These are phyloP conservation scores for Ilex asprella DNA, from an alignment of 257 asterid species.

Conservation along the genomic window DNA sequence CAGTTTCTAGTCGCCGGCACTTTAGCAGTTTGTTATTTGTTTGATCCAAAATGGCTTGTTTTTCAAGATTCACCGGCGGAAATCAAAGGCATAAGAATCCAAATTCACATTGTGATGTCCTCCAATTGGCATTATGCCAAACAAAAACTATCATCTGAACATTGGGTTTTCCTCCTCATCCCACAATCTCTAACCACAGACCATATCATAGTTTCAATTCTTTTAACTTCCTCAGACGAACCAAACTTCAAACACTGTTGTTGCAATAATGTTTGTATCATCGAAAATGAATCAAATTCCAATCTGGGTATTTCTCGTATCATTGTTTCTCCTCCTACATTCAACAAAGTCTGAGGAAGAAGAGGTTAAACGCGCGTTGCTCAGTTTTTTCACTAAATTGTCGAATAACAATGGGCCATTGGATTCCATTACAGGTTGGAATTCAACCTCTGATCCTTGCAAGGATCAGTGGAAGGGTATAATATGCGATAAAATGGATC, in stretches of 20 bases:
- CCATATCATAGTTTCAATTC: neutral
- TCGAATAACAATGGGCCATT: slow-evolving; percentile 21
- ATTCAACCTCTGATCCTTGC: slow-evolving; percentile 41
- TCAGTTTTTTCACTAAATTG: slow-evolving; percentile 32
- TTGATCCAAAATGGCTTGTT: neutral
- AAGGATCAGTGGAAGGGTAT: slow-evolving; percentile 42
- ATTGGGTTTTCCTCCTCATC: slow-evolving; percentile 13
- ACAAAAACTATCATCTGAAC: slow-evolving; percentile 6
- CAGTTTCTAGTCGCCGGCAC: neutral
- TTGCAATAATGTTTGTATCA: neutral
- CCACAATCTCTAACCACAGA: neutral
- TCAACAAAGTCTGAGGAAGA: slow-evolving; percentile 25
- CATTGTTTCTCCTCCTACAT: slow-evolving; percentile 22
- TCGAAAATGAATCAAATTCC: slow-evolving; percentile 28
- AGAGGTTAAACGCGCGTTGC: slow-evolving; percentile 20
- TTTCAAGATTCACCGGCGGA: slow-evolving; percentile 11
- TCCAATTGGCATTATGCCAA: slow-evolving; percentile 15
- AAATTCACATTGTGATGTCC: slow-evolving; percentile 24
- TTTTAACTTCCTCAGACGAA: neutral
- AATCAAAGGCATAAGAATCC: slow-evolving; percentile 4
- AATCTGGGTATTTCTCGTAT: slow-evolving; percentile 19
- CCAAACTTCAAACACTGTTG: neutral
- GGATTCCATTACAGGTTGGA: slow-evolving; percentile 37
- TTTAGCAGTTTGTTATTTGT: too few relatives aligned
- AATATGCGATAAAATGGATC: slow-evolving; percentile 20